phyloP scores from a whole-genome alignment of 2,329 filamentous ascomycete species.

The Fusarium tupiense region DNA sequence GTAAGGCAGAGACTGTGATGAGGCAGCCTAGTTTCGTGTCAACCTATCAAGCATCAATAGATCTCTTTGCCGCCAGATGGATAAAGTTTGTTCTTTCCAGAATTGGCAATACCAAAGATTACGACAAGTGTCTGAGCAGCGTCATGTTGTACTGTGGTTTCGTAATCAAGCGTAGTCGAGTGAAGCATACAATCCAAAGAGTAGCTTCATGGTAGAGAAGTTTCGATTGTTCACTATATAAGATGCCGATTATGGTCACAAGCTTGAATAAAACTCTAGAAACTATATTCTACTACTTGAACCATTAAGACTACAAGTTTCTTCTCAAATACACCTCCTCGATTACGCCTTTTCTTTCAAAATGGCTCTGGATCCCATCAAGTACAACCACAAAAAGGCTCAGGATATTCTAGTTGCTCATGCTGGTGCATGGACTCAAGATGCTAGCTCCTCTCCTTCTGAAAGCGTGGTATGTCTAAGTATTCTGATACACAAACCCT shows the following conservation, averaged over 20 bases:
- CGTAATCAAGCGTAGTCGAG: background rate
- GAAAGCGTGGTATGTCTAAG: background rate
- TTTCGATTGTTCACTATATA: background rate
- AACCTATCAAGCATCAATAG: background rate
- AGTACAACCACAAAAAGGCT: background rate
- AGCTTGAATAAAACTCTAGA: background rate
- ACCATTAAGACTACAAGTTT: background rate
- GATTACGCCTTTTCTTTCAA: background rate
- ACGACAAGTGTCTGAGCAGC: background rate
- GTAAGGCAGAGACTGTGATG: background rate
- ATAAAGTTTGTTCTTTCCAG: background rate
- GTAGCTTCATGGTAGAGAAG: background rate
- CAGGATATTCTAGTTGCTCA: background rate
- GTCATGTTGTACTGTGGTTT: background rate
- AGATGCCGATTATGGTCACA: accelerated
- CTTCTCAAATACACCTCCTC: background rate
- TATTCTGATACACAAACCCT: background rate
- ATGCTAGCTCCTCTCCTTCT: background rate
- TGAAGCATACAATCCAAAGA: too few relatives aligned
- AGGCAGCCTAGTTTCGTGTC: background rate
- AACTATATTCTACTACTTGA: background rate
- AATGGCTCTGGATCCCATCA: conserved; percentile 1
- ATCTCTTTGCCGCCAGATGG: background rate
- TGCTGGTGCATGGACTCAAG: background rate
- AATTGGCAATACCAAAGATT: background rate